Conservation (phyloP, 1,284 basidiomycete genomes). For the Malassezia vespertilionis region DNA sequence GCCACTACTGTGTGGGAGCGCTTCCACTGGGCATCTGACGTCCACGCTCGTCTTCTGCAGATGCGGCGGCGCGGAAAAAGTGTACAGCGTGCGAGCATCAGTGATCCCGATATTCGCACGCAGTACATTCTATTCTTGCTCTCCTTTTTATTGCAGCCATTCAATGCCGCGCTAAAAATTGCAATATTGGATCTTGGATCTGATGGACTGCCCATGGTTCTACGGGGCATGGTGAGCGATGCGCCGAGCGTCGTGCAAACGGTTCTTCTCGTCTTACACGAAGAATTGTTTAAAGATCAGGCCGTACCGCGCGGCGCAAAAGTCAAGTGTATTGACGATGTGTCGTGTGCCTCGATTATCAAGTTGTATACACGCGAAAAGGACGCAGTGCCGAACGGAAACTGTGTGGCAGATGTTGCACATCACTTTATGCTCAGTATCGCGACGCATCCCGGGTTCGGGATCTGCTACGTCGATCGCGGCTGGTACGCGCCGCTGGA, state of each 20-base stretch:
- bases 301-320: constrained; percentile 29
- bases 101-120: constrained; percentile 34
- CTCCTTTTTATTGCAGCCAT: constrained; percentile 32
- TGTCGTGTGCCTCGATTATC: constrained; percentile 28
- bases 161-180: constrained; percentile 21
- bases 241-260: constrained; percentile 30
- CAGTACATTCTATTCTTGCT: constrained; percentile 38
- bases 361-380: constrained; percentile 32
- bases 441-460: constrained; percentile 69
- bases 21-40: constrained; percentile 33
- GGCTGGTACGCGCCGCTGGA: constrained; percentile 70
- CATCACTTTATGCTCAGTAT: constrained; percentile 79
- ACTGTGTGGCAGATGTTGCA: constrained; percentile 60
- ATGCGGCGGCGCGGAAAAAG: constrained; percentile 18
- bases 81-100: constrained; percentile 14
- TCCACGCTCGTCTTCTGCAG: constrained; percentile 27
- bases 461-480: constrained; percentile 74
- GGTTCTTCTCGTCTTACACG: constrained; percentile 32
- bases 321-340: constrained; percentile 35
- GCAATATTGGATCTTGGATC: constrained; percentile 26
- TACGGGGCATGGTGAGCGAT: constrained; percentile 25
- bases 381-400: constrained; percentile 21
- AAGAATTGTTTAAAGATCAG: constrained; percentile 33
- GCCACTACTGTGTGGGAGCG: constrained; percentile 30
- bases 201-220: constrained; percentile 24